phyloP scores from a whole-genome alignment of 1,139 yeast genomes.

The Pichia sp. region DNA sequence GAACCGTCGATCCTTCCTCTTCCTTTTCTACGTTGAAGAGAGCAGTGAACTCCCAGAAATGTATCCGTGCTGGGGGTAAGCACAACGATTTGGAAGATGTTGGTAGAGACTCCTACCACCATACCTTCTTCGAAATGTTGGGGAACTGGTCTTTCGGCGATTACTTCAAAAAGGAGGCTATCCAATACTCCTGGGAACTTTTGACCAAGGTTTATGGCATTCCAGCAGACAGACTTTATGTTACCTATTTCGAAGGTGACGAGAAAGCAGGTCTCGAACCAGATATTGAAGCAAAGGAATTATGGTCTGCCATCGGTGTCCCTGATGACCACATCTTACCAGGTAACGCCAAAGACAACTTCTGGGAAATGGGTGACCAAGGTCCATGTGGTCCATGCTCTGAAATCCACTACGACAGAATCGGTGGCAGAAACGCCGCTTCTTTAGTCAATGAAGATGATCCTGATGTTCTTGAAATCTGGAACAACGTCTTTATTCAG shows the following conservation, averaged over 20 bases:
- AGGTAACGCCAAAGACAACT: conserved; percentile 85
- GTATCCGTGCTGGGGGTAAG: conserved; percentile 99
- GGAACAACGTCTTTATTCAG: conserved; percentile 97
- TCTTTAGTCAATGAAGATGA: conserved; percentile 89
- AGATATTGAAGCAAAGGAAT: conserved; percentile 85
- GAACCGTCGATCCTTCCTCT: conserved; percentile 93
- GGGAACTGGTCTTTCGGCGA: conserved; percentile 99
- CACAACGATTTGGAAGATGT: conserved; percentile 98
- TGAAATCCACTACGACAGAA: conserved; percentile 94
- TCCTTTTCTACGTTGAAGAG: conserved; percentile 80
- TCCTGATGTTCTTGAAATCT: conserved; percentile 93
- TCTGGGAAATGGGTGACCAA: conserved; percentile 99
- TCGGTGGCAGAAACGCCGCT: conserved; percentile 96
- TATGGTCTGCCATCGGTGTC: conserved; percentile 86
- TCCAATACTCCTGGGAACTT: conserved; percentile 83
- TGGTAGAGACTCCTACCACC: conserved; percentile 96
- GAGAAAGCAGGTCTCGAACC: conserved; percentile 78
- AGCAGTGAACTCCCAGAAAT: conserved; percentile 93
- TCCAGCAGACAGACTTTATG: conserved; percentile 75
- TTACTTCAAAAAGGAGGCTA: conserved; percentile 92
- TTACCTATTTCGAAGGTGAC: conserved; percentile 95
- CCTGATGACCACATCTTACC: conserved; percentile 89
- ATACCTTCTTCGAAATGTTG: conserved; percentile 97
- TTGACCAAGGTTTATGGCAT: conserved; percentile 80
- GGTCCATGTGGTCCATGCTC: conserved; percentile 99